Conservation (phyloP, 1,139 yeast genomes). For the Taiozyma sp. region DNA sequence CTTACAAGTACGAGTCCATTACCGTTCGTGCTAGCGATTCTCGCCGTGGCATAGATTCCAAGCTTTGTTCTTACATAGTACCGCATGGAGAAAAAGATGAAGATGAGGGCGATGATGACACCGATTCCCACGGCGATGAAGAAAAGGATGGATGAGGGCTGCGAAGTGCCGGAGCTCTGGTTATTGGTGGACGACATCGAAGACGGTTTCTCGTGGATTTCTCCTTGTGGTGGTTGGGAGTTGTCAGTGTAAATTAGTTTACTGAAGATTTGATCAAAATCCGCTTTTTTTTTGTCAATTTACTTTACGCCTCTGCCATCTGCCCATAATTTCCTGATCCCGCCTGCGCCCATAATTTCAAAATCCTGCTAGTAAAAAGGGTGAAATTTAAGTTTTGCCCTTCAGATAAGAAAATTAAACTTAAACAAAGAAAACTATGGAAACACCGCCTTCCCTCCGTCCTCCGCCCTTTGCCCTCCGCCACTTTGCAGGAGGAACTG, state of each 20-base stretch:
- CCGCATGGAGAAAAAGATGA: slow-evolving; percentile 54
- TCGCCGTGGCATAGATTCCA: slow-evolving; percentile 48
- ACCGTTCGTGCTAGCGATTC: slow-evolving; percentile 24
- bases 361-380: no score
- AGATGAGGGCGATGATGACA: slow-evolving; percentile 47
- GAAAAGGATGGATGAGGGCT: slow-evolving; percentile 57
- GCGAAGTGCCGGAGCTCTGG: slow-evolving; percentile 8
- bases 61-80: slow-evolving; percentile 52
- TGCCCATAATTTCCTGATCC: no score
- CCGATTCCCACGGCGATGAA: slow-evolving; percentile 64
- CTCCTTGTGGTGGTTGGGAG: neutral
- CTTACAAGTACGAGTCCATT: slow-evolving; percentile 18
- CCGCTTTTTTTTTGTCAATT: neutral
- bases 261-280: neutral
- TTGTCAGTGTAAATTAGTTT: no score
- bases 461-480: no score
- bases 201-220: no score
- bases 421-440: no score
- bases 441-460: no score
- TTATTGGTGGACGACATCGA: slow-evolving; percentile 2
- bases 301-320: no score
- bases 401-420: no score
- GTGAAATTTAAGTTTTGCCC: no score
- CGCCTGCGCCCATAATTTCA: no score
- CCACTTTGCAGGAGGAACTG: no score